Evolutionary conservation across 2,329 filamentous ascomycete species (phyloP).

Genomic region (Cryphonectria nitschkei): DNA sequence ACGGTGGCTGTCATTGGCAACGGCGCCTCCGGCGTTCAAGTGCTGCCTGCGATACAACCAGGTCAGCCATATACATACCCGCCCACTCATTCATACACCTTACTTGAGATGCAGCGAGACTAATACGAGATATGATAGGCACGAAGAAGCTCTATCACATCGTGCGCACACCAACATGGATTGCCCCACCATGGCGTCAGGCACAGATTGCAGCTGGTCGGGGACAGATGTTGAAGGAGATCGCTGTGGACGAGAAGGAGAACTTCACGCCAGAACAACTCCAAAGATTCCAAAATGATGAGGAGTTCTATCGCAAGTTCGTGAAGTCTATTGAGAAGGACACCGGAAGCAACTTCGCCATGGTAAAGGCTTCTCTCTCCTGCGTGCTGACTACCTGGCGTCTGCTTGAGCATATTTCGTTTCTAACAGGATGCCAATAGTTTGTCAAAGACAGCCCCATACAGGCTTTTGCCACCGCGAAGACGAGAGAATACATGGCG

Average conservation of each 20-base stretch:
- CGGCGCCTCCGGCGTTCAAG: constrained; percentile 57
- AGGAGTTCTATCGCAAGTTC: constrained; percentile 50
- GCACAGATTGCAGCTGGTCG: constrained; percentile 44
- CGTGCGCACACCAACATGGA: constrained; percentile 49
- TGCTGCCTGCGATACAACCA: constrained; percentile 54
- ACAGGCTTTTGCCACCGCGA: constrained; percentile 46
- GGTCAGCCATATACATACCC: constrained; percentile 35
- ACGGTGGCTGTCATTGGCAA: constrained; percentile 61
- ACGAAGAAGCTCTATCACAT: constrained; percentile 44
- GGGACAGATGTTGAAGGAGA: constrained; percentile 41
- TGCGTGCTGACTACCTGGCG: not conserved
- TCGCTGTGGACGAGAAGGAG: constrained; percentile 48
- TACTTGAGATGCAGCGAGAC: not conserved
- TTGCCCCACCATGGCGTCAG: constrained; percentile 41
- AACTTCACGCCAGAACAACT: constrained; percentile 50
- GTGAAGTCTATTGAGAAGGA: constrained; percentile 52
- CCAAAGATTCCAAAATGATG: constrained; percentile 50
- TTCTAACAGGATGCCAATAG: constrained; percentile 31
- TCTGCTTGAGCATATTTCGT: constrained; percentile 12
- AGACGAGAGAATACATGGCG: constrained; percentile 52
- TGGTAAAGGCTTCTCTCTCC: constrained; percentile 38
- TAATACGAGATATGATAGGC: constrained; percentile 28
- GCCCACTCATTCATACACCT: not conserved
- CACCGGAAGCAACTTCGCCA: constrained; percentile 47
- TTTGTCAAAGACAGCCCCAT: constrained; percentile 45